Percentiles rank a stretch among this genome's conserved stretches.
Conservation (phyloP, 2,329 filamentous ascomycete genomes). For the Aspergillus sp. region DNA sequence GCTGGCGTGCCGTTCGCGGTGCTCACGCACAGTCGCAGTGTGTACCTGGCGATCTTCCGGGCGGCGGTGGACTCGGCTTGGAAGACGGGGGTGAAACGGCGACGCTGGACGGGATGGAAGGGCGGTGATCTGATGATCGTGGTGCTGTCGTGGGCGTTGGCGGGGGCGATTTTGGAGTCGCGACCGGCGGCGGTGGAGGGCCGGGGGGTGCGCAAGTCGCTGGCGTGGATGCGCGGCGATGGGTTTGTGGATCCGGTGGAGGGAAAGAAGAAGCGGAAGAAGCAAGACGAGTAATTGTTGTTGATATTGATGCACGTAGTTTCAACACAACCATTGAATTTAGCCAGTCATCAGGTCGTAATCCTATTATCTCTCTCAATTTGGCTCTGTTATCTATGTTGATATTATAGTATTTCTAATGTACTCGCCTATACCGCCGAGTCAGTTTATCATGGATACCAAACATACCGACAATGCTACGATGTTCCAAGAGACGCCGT, state of each 20-base stretch:
- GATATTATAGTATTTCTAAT: not conserved
- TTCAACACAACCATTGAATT: too few relatives aligned
- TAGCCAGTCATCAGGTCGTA: too few relatives aligned
- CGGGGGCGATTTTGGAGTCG: slow-evolving; percentile 74
- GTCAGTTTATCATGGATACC: not conserved
- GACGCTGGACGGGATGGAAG: slow-evolving; percentile 80
- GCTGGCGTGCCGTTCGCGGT: slow-evolving; percentile 79
- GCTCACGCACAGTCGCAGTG: slow-evolving; percentile 54
- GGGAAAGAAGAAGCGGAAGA: slow-evolving; percentile 31
- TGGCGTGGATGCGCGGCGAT: slow-evolving; percentile 73
- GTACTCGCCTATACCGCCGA: not conserved
- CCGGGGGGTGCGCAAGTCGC: slow-evolving; percentile 64
- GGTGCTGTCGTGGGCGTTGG: slow-evolving; percentile 71
- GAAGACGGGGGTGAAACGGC: slow-evolving; percentile 89
- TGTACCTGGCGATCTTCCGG: slow-evolving; percentile 77
- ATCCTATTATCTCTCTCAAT: too few relatives aligned
- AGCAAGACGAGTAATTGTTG: slow-evolving; percentile 14
- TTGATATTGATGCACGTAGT: too few relatives aligned
- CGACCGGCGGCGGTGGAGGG: slow-evolving; percentile 68
- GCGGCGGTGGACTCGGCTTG: slow-evolving; percentile 79
- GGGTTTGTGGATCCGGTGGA: slow-evolving; percentile 62
- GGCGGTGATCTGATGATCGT: slow-evolving; percentile 86
- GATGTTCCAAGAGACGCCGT: too few relatives aligned
- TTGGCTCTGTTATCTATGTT: not conserved
- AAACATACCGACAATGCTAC: too few relatives aligned